phyloP scores from a whole-genome alignment of 345 rosid genomes.

The Syzygium aromaticum region DNA sequence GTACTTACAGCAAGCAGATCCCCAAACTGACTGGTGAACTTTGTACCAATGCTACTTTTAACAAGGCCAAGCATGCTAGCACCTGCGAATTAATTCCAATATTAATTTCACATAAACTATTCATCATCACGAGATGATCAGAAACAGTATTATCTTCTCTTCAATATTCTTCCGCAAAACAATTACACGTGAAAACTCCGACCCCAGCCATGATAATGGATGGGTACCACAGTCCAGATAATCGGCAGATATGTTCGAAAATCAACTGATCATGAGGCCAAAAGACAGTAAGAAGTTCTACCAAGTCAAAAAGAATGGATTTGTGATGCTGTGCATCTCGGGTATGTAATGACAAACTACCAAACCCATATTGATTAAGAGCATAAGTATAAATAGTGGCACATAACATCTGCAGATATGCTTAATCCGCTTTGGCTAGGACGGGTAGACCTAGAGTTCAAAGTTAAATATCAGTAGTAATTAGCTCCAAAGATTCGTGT shows the following conservation, averaged over 20 bases:
- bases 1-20: slow-evolving; percentile 86
- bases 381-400: not conserved
- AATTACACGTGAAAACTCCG: not conserved
- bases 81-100: slow-evolving; percentile 26
- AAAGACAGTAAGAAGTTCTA: not conserved
- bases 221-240: not conserved
- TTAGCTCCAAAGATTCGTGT: not conserved
- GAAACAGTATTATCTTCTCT: not conserved
- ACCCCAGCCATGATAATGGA: not conserved
- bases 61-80: slow-evolving; percentile 62
- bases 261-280: not conserved
- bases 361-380: not conserved
- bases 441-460: not conserved
- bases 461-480: not conserved
- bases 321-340: not conserved
- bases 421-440: not conserved
- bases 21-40: slow-evolving; percentile 94
- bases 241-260: not conserved
- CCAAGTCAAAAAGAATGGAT: not conserved
- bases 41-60: slow-evolving; percentile 92
- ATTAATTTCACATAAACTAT: not conserved
- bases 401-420: not conserved
- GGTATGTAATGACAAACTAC: not conserved
- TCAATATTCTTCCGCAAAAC: not conserved
- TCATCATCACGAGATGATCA: not conserved